These are phyloP conservation scores for Cordyceps farinosa DNA, from an alignment of 2,329 filamentous ascomycete genomes.

Conservation along the genomic window DNA sequence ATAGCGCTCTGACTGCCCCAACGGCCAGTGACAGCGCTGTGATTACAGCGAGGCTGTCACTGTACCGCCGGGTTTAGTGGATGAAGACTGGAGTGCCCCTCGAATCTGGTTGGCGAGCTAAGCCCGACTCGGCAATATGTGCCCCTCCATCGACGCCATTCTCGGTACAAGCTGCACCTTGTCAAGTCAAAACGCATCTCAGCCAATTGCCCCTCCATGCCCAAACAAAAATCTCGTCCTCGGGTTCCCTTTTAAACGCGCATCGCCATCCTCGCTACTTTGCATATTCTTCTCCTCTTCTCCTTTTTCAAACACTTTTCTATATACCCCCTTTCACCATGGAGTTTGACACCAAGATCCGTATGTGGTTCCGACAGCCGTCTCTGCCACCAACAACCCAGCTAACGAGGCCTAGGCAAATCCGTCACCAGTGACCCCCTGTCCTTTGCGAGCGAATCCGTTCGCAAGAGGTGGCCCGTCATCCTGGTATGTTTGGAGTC, in stretches of 20 bases:
- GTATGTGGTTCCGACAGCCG: conserved; percentile 44
- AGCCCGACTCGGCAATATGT: background rate
- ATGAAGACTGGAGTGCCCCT: background rate
- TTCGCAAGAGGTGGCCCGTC: conserved; percentile 84
- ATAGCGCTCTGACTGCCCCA: too few species aligned
- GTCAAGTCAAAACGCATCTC: conserved; percentile 7
- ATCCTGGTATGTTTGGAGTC: conserved; percentile 62
- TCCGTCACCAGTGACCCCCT: conserved; percentile 76
- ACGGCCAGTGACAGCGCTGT: background rate
- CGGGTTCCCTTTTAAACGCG: conserved; percentile 13
- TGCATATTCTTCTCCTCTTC: background rate
- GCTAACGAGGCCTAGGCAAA: conserved; percentile 51
- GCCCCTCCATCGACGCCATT: conserved; percentile 13
- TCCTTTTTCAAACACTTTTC: background rate
- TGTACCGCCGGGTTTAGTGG: conserved; percentile 1
- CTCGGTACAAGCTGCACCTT: background rate
- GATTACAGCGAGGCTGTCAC: background rate
- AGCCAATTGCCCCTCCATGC: conserved; percentile 17
- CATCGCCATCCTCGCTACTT: background rate
- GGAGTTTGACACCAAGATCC: conserved; percentile 71
- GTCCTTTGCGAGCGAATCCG: conserved; percentile 85
- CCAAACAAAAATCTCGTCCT: conserved; percentile 11
- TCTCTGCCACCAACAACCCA: background rate
- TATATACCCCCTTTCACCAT: conserved; percentile 38
- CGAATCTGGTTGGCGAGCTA: background rate